Evolutionary conservation across 2,329 filamentous ascomycete genomes (phyloP).

Genomic region (Seiridium cupressi): DNA sequence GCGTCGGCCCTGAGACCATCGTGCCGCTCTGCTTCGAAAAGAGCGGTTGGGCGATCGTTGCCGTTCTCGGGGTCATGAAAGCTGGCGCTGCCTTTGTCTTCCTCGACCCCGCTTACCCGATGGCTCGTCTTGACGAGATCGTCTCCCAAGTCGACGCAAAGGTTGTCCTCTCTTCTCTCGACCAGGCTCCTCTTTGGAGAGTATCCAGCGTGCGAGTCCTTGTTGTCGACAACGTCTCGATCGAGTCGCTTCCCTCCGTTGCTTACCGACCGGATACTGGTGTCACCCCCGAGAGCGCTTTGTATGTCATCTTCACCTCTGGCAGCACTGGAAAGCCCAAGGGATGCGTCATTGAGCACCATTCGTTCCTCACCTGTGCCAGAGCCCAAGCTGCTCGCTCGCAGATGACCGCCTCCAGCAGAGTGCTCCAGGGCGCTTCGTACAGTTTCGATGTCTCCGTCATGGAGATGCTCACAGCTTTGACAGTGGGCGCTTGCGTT

Average conservation of each 20-base stretch:
- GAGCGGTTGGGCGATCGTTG: slow-evolving; percentile 19
- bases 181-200: background rate
- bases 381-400: slow-evolving; percentile 4
- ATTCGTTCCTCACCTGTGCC: background rate
- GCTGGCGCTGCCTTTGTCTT: slow-evolving; percentile 22
- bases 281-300: background rate
- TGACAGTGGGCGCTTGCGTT: slow-evolving; percentile 35
- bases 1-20: slow-evolving; percentile 9
- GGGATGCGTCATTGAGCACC: slow-evolving; percentile 37
- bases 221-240: background rate
- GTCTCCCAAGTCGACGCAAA: slow-evolving; percentile 7
- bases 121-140: slow-evolving; percentile 4
- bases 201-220: background rate
- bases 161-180: background rate
- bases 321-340: slow-evolving; percentile 50
- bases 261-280: background rate
- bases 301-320: slow-evolving; percentile 49
- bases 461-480: slow-evolving; percentile 34
- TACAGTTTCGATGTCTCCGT: slow-evolving; percentile 38
- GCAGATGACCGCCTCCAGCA: background rate
- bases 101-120: slow-evolving; percentile 29
- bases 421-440: slow-evolving; percentile 22
- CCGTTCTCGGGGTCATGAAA: slow-evolving; percentile 23
- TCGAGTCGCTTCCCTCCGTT: background rate
- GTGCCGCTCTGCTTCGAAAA: slow-evolving; percentile 24